These are phyloP conservation scores for Sergeia podlipaevii DNA, from an alignment of 208 protist genomes.

Conservation along the genomic window DNA sequence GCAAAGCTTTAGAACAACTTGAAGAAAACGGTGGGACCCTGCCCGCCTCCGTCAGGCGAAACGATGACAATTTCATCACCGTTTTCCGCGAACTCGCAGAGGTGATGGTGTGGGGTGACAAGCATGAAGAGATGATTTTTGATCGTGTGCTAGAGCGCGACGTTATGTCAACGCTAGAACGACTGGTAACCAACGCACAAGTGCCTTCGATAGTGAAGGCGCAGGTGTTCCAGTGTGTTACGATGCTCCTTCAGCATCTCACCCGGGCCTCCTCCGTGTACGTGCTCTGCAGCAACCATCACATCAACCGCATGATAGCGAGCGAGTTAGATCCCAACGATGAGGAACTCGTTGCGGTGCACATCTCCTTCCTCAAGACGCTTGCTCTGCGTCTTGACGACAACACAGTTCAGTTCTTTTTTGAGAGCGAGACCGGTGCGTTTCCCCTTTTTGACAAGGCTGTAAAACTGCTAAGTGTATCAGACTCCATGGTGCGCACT, in stretches of 20 bases:
- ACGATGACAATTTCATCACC: too few species aligned
- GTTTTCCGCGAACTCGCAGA: slow-evolving; percentile 61
- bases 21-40: too few species aligned
- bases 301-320: slow-evolving; percentile 84
- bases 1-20: too few species aligned
- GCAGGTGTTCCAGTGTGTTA: slow-evolving; percentile 66
- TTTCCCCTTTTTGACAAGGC: slow-evolving; percentile 80
- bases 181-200: slow-evolving; percentile 58
- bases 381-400: slow-evolving; percentile 75
- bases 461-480: slow-evolving; percentile 38
- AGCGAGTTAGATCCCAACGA: slow-evolving; percentile 62
- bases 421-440: slow-evolving; percentile 34
- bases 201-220: slow-evolving; percentile 48
- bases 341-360: slow-evolving; percentile 77
- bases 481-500: slow-evolving; percentile 73
- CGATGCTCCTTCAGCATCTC: slow-evolving; percentile 78
- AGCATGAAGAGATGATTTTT: slow-evolving; percentile 57
- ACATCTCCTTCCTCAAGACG: slow-evolving; percentile 84
- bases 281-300: slow-evolving; percentile 84
- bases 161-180: slow-evolving; percentile 66
- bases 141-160: slow-evolving; percentile 62
- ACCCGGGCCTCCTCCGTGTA: slow-evolving; percentile 57
- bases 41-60: too few species aligned
- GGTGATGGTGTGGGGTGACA: slow-evolving; percentile 82
- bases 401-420: slow-evolving; percentile 84